Evolutionary conservation across 2,329 filamentous ascomycete genomes (phyloP), one percentile per base, ranked within the genome.

Genomic region (Ceratocystis smalleyi): DNA sequence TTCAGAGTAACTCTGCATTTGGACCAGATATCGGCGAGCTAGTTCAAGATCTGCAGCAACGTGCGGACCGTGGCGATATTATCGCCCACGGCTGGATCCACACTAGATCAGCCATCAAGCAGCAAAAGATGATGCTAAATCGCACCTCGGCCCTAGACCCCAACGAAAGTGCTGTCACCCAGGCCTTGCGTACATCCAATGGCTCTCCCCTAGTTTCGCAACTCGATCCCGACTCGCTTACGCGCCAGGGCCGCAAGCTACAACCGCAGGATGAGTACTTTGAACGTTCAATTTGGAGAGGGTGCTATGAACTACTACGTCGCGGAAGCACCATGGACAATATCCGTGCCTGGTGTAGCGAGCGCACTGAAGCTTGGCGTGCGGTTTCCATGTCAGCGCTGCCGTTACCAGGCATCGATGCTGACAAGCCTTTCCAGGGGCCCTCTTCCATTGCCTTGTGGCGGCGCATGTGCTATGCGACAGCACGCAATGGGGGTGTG

Each of bases 1-100:
- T 99, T 40, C 89, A 95, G 73, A 82, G 83, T 68, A 89, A 85
- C 54, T 88, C 89, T 1, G 82, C 85, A 62, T 81, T 57, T 15
- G 82, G 83, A 2, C 84, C 85, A 49, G 84, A 88, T 67, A 84
- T 96, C 35, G 84, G 91, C 68, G 82, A 86, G 30, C 77, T 95
- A 32, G 87, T 91, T 61, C 81, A 85, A 62, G 86, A 92, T 64
- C 80, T 91, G 63, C 87, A 91, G 72, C 80, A 84, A 67, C 85
- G 85, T 67, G 87, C 89, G 12, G 88, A 92, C 66, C 80, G 89
- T 70, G 87, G 88, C 8, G 89, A 91, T 61, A 84, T 91, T 8
- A 89, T 94, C 76, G 85, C 88, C 32, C 85, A 91, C 72, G 92
- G 92, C 49, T 96, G 91, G 89, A 83, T 96, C 68, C 90, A 96